Percentiles rank a stretch among this genome's conserved stretches.
phyloP scores from a whole-genome alignment of 345 rosid genomes.

The Acer yangbiense region DNA sequence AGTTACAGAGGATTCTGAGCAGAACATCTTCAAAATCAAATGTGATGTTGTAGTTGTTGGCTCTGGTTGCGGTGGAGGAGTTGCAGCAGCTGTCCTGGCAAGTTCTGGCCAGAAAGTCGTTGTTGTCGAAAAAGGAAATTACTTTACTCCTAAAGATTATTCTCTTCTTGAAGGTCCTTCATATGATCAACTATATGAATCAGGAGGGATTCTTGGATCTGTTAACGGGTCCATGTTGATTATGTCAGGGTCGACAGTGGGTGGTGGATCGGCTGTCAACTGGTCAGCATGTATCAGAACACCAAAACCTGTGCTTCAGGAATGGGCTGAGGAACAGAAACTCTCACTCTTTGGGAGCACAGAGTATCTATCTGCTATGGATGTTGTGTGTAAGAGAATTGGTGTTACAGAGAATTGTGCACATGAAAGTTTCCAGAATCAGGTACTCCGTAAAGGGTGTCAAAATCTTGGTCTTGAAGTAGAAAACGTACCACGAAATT shows the following conservation, averaged over 20 bases:
- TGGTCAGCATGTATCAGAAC: constrained; percentile 91
- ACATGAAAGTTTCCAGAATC: constrained; percentile 73
- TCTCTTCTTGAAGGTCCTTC: constrained; percentile 72
- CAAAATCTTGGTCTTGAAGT: constrained; percentile 60
- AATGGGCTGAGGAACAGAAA: constrained; percentile 64
- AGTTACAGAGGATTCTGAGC: constrained; percentile 31
- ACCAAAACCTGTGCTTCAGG: constrained; percentile 60
- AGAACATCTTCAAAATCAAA: constrained; percentile 45
- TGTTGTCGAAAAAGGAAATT: constrained; percentile 82
- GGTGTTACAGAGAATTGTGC: constrained; percentile 67
- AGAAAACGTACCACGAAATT: constrained; percentile 57
- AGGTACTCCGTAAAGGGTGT: constrained; percentile 77
- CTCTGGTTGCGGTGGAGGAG: constrained; percentile 96
- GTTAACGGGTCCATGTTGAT: constrained; percentile 40
- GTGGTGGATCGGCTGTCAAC: constrained; percentile 89
- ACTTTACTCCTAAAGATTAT: constrained; percentile 55
- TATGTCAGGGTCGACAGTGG: constrained; percentile 78
- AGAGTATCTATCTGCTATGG: constrained; percentile 68
- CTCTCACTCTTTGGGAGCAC: constrained; percentile 45
- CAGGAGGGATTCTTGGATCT: constrained; percentile 60
- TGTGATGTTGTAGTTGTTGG: constrained; percentile 83
- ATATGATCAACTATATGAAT: constrained; percentile 52
- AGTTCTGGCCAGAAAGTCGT: constrained; percentile 68
- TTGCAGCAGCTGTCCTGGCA: constrained; percentile 84
- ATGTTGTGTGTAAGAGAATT: constrained; percentile 62